A percentile compares a stretch with the other conserved stretches of the same genome.
Evolutionary conservation across 106 monocot genomes (phyloP).

Genomic region (Alisma plantagoaquatica): DNA sequence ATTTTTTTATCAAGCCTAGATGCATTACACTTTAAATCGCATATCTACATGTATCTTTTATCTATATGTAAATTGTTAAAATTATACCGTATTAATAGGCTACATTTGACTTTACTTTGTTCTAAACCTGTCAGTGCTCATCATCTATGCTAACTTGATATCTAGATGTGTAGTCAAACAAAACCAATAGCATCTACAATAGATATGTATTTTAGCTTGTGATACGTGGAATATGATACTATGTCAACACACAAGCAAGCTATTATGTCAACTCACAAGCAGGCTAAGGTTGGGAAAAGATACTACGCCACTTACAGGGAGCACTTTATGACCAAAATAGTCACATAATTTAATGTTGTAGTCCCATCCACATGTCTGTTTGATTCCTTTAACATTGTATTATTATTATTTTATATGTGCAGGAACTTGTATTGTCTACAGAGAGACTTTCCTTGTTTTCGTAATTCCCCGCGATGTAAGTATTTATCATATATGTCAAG

Average conservation of each 20-base stretch:
- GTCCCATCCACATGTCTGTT: not conserved
- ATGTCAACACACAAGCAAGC: not conserved
- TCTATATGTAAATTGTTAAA: too few relatives aligned
- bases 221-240: too few relatives aligned
- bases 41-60: not conserved
- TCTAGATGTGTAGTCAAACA: too few relatives aligned
- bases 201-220: too few relatives aligned
- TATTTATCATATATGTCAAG: not conserved
- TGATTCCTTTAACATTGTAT: not conserved
- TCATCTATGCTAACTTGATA: too few relatives aligned
- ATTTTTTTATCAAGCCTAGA: not conserved
- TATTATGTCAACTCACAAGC: conserved; percentile 1
- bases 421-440: conserved; percentile 14
- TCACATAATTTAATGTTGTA: too few relatives aligned
- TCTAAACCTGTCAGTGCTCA: too few relatives aligned
- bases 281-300: not conserved
- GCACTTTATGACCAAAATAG: too few relatives aligned
- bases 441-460: conserved; percentile 10
- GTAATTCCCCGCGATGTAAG: conserved; percentile 45
- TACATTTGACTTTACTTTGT: too few relatives aligned
- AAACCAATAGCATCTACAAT: too few relatives aligned
- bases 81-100: too few relatives aligned
- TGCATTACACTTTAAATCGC: not conserved
- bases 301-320: not conserved
- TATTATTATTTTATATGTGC: conserved; percentile 4